Evolutionary conservation across 1,284 basidiomycete genomes (phyloP).

Genomic region (Porodaedalea pini): DNA sequence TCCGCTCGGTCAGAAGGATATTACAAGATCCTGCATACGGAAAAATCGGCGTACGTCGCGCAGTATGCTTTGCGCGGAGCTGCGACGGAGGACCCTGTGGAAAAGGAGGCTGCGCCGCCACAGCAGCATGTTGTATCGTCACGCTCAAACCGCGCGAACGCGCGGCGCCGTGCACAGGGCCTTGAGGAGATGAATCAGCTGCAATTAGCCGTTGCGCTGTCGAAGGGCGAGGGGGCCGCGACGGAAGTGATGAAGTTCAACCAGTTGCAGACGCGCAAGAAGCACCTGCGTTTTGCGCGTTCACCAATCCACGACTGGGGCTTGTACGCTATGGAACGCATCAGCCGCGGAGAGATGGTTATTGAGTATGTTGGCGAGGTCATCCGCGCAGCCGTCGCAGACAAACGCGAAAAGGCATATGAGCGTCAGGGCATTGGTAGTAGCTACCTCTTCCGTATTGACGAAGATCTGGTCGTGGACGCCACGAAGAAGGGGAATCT

Average conservation of each 20-base stretch:
- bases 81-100: constrained; percentile 34
- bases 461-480: constrained; percentile 92
- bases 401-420: constrained; percentile 95
- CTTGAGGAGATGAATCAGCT: constrained; percentile 92
- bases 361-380: constrained; percentile 99
- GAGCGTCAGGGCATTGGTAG: constrained; percentile 94
- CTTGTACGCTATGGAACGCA: constrained; percentile 92
- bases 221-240: constrained; percentile 67
- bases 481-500: constrained; percentile 98
- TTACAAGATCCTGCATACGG: constrained; percentile 89
- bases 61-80: constrained; percentile 67
- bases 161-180: constrained; percentile 89
- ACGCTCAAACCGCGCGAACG: constrained; percentile 89
- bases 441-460: constrained; percentile 91
- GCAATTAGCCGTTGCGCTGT: constrained; percentile 68
- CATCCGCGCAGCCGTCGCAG: constrained; percentile 92
- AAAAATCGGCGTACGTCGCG: constrained; percentile 87
- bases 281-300: constrained; percentile 93
- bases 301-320: constrained; percentile 99
- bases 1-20: constrained; percentile 91
- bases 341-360: constrained; percentile 95
- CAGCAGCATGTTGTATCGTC: constrained; percentile 71
- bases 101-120: constrained; percentile 41
- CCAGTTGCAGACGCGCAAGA: constrained; percentile 96
- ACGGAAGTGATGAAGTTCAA: constrained; percentile 91